phyloP scores from a whole-genome alignment of 2,329 filamentous ascomycete genomes.

The Moelleriella libera region DNA sequence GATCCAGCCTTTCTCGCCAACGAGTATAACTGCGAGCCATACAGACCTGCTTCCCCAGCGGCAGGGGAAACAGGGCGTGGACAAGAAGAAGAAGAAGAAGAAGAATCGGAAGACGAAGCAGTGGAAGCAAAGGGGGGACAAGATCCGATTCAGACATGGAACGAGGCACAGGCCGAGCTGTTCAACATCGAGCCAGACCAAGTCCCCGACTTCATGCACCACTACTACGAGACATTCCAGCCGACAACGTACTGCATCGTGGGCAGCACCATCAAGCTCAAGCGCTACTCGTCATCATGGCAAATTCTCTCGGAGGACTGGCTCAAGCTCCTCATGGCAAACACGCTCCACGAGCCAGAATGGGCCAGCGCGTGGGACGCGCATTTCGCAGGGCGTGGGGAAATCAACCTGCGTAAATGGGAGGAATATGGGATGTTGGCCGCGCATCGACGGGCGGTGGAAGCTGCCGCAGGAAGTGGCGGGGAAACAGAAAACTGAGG shows the following conservation, averaged over 20 bases:
- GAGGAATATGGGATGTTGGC: conserved; percentile 11
- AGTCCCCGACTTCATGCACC: conserved; percentile 1
- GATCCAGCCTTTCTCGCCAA: too few relatives aligned
- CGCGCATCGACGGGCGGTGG: conserved; percentile 8
- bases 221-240: conserved; percentile 1
- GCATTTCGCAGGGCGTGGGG: conserved; percentile 7
- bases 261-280: conserved; percentile 7
- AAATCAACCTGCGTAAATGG: conserved; percentile 10
- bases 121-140: too few relatives aligned
- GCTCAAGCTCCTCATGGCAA: conserved; percentile 9
- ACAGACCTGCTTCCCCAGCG: too few relatives aligned
- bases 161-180: conserved; percentile 3
- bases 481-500: too few relatives aligned
- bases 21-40: too few relatives aligned
- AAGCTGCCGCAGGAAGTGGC: too few relatives aligned
- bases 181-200: conserved; percentile 4
- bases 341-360: conserved; percentile 7
- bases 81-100: too few relatives aligned
- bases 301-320: conserved; percentile 5
- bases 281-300: conserved; percentile 7
- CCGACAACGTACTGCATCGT: conserved; percentile 6
- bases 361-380: conserved; percentile 11
- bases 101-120: too few relatives aligned
- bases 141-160: background rate
- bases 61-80: too few relatives aligned